Evolutionary conservation across 345 rosid genomes (phyloP), one percentile per base, ranked within the genome.

Genomic region (Pistacia atlantica): DNA sequence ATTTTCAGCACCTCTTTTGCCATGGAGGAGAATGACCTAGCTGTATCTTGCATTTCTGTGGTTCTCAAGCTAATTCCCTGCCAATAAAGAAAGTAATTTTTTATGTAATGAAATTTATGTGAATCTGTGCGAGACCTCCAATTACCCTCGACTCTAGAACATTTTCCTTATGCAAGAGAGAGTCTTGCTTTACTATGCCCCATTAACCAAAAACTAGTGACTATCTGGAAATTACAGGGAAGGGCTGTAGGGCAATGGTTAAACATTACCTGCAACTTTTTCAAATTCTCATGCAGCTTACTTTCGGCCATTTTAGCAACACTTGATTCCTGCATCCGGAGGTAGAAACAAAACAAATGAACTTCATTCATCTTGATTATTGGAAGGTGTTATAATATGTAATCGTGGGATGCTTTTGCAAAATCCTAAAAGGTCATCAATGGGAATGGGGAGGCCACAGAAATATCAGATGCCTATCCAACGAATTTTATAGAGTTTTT

Each of bases 21-120:
- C 81, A 90, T 90, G 0, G 96, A 86, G 20, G 99, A 92, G 89
- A 95, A 95, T 56, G 99, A 93, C 77, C 65, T 89, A 7, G 99
- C 99, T 11, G 88, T 86, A 69, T 89, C 92, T 84, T 91, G 90
- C 98, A 93, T 93, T 78, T 89, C 92, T 20, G 94, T 79, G 20
- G 97, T 76, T 78, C 63, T 95, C 84, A 84, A 42, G 84, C 81
- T 90, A 69, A 95, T 95, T 17, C 97, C 99, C 98, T 91, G 86
- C 75, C 68, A 31, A 76, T 25, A 65, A 70, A 62, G 38, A n/a
- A 13, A 59, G 48, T 8, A 45, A 17, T 1, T 58, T 57, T 66
- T 58, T 58, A 18, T 16, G 7, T 28, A 18, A 51, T 42, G 12
- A 45, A 66, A 9, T 4, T 64, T 17, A 12, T 37, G 4, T 7